Conservation (phyloP, 352 stramenopile genomes). For the Phytophthora pistaciae region DNA sequence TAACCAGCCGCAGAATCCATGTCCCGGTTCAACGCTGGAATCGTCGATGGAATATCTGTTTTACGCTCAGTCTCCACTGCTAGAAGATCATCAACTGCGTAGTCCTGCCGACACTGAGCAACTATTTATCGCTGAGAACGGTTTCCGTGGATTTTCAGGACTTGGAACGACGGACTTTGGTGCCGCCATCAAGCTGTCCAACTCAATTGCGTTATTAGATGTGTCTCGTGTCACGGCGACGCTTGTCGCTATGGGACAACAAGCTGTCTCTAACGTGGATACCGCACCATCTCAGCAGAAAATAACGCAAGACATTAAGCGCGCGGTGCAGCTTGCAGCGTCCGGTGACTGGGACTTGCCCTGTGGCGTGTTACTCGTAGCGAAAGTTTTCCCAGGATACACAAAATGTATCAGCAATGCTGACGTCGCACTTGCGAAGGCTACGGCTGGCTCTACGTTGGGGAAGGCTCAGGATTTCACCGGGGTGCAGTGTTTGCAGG, state of each 20-base stretch:
- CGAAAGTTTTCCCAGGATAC: constrained; percentile 88
- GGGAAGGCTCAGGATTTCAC: constrained; percentile 41
- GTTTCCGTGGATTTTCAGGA: constrained; percentile 64
- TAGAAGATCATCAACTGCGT: constrained; percentile 49
- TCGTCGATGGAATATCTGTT: constrained; percentile 87
- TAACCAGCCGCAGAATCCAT: constrained; percentile 18
- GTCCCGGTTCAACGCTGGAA: constrained; percentile 50
- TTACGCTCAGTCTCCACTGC: constrained; percentile 59
- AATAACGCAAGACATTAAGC: constrained; percentile 45
- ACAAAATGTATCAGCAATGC: constrained; percentile 51
- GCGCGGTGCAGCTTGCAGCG: constrained; percentile 40
- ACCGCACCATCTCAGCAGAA: constrained; percentile 2
- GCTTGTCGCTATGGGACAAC: constrained; percentile 28
- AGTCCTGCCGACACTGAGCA: constrained; percentile 55
- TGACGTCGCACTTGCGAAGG: constrained; percentile 25
- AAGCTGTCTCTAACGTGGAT: constrained; percentile 12
- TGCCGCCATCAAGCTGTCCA: constrained; percentile 75
- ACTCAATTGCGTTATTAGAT: constrained; percentile 77
- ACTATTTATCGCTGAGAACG: constrained; percentile 70
- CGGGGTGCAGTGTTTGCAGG: constrained; percentile 69
- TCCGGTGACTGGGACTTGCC: constrained; percentile 62
- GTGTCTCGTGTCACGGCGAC: constrained; percentile 33
- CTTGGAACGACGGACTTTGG: constrained; percentile 63
- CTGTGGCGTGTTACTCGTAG: constrained; percentile 65
- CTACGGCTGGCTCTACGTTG: constrained; percentile 18